Evolutionary conservation across 2,329 filamentous ascomycete species (phyloP).

Genomic region (Sporothrix euskadiensis): DNA sequence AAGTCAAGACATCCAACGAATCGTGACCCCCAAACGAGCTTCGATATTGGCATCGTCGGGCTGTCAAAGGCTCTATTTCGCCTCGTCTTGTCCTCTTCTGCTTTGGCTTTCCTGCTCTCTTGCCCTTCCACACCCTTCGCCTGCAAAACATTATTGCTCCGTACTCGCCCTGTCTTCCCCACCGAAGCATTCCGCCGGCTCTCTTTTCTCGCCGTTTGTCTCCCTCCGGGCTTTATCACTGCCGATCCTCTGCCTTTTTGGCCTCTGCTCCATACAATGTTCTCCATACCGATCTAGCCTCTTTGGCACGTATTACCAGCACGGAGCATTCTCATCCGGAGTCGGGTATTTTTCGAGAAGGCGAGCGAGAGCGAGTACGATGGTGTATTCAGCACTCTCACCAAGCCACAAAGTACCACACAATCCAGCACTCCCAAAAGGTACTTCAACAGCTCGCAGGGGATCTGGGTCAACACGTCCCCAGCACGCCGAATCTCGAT

Average conservation of each 20-base stretch:
- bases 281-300: constrained; percentile 7
- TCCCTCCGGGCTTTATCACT: neutral
- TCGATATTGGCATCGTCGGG: constrained; percentile 9
- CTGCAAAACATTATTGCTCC: neutral
- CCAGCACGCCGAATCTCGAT: constrained; percentile 11
- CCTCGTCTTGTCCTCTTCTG: no score
- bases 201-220: neutral
- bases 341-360: neutral
- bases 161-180: neutral
- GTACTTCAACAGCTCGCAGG: neutral
- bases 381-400: neutral
- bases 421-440: neutral
- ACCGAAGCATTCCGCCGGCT: constrained; percentile 14
- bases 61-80: neutral
- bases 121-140: neutral
- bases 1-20: neutral
- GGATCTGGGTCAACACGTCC: neutral
- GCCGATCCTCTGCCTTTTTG: neutral
- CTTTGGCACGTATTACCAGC: constrained; percentile 4
- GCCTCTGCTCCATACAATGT: neutral
- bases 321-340: neutral
- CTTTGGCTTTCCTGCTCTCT: neutral
- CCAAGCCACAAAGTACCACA: neutral
- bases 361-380: neutral
- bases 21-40: constrained; percentile 10